phyloP scores from a whole-genome alignment of 352 stramenopile genomes.

The Phytophthora europaea region DNA sequence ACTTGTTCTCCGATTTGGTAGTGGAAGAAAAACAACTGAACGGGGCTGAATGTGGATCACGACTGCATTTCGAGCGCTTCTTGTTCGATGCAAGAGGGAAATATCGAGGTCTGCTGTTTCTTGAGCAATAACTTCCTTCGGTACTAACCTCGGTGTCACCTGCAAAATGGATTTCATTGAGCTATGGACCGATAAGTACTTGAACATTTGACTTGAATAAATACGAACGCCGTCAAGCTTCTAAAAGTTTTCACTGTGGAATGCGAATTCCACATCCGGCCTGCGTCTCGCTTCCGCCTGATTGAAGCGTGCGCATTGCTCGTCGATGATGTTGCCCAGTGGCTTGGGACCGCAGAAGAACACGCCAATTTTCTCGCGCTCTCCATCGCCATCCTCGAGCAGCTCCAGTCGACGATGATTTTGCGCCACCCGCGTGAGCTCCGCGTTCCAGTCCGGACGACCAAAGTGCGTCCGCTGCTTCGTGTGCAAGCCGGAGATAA shows the following conservation, averaged over 20 bases:
- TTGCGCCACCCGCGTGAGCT: conserved; percentile 63
- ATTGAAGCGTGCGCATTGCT: conserved; percentile 71
- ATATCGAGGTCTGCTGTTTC: conserved; percentile 54
- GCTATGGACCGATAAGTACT: too few relatives aligned
- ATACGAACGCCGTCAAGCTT: background rate
- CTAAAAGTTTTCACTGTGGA: conserved; percentile 47
- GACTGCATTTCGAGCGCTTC: conserved; percentile 43
- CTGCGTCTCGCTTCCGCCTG: too few relatives aligned
- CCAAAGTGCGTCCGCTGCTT: conserved; percentile 86
- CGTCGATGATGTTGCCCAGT: conserved; percentile 65
- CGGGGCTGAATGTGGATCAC: background rate
- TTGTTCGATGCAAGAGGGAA: conserved; percentile 51
- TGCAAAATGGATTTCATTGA: too few relatives aligned
- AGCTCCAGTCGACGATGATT: conserved; percentile 53
- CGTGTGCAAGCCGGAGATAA: conserved; percentile 74
- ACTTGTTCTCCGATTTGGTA: conserved; percentile 42
- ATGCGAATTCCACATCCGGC: conserved; percentile 62
- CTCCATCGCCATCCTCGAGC: conserved; percentile 27
- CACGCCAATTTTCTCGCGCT: conserved; percentile 75
- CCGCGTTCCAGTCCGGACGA: conserved; percentile 76
- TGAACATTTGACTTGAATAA: background rate
- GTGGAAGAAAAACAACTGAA: background rate
- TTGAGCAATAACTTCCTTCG: background rate
- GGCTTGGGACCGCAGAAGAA: conserved; percentile 82
- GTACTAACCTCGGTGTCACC: too few relatives aligned